Percentiles rank a stretch among this genome's conserved stretches.
Evolutionary conservation across 2,329 filamentous ascomycete genomes (phyloP).

Genomic region (Aspergillus niger): DNA sequence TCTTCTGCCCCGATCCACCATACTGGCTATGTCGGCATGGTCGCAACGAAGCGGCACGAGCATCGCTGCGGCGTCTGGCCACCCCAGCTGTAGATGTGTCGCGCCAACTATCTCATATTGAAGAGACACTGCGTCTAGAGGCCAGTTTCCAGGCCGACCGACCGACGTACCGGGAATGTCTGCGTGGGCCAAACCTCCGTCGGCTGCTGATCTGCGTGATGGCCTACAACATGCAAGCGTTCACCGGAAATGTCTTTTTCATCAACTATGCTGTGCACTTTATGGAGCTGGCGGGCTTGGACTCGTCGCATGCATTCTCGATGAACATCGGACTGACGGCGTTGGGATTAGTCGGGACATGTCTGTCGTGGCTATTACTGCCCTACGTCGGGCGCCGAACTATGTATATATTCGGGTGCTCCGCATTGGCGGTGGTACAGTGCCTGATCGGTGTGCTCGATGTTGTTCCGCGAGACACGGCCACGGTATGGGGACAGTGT

Average conservation of each 20-base stretch:
- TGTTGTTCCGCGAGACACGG: constrained; percentile 34
- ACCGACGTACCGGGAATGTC: constrained; percentile 28
- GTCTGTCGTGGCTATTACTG: constrained; percentile 45
- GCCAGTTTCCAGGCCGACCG: constrained; percentile 19
- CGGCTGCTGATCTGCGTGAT: constrained; percentile 31
- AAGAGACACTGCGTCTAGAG: constrained; percentile 31
- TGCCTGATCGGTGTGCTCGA: constrained; percentile 44
- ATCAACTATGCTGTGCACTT: constrained; percentile 36
- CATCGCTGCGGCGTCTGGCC: constrained; percentile 23
- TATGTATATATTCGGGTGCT: constrained; percentile 44
- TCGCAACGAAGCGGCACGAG: constrained; percentile 21
- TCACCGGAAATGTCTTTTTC: constrained; percentile 32
- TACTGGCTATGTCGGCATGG: constrained; percentile 30
- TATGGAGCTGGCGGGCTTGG: constrained; percentile 36
- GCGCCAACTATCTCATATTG: constrained; percentile 30
- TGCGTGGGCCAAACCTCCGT: constrained; percentile 30
- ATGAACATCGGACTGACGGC: constrained; percentile 47
- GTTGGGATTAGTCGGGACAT: constrained; percentile 46
- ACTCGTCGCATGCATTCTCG: constrained; percentile 27
- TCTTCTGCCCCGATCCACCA: constrained; percentile 29
- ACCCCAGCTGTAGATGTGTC: constrained; percentile 20
- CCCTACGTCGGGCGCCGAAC: constrained; percentile 41
- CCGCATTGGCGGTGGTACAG: constrained; percentile 36
- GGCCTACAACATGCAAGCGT: constrained; percentile 34
- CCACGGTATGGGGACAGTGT: constrained; percentile 44